phyloP scores from a whole-genome alignment of 2,329 filamentous ascomycete genomes.

The Trichoderma endophyticum region DNA sequence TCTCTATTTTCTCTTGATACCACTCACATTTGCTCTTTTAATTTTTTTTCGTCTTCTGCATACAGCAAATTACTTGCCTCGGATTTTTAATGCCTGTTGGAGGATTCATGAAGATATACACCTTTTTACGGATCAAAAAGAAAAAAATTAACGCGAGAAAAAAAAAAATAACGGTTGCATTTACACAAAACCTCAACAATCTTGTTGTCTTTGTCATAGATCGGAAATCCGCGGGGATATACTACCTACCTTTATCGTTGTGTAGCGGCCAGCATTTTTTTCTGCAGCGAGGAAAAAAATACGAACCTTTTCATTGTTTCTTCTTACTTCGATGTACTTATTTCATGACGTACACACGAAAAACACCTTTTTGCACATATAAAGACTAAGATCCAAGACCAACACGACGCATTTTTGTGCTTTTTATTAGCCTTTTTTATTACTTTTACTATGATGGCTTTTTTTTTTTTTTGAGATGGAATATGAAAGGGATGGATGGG shows the following conservation, averaged over 20 bases:
- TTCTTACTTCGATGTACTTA: not conserved
- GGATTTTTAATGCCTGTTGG: slow-evolving; percentile 4
- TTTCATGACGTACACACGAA: not conserved
- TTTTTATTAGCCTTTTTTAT: not conserved
- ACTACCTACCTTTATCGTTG: not conserved
- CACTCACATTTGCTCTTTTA: not conserved
- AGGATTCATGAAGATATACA: not conserved
- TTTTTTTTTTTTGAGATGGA: not conserved
- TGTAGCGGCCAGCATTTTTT: not conserved
- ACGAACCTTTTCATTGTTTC: not conserved
- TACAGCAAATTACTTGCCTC: not conserved
- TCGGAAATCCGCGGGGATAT: not conserved
- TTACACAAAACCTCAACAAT: not conserved
- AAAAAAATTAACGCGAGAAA: not conserved
- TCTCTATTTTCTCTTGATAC: slow-evolving; percentile 12
- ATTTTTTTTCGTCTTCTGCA: not conserved
- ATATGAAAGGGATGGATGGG: not conserved
- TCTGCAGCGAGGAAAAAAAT: not conserved
- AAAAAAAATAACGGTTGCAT: not conserved
- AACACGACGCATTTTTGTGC: not conserved
- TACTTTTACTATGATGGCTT: not conserved
- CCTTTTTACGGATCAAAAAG: not conserved
- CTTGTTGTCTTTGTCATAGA: not conserved
- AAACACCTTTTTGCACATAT: not conserved
- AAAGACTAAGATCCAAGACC: not conserved